phyloP scores from a whole-genome alignment of 2,329 filamentous ascomycete species.

The Alternaria novae-zelandiae region DNA sequence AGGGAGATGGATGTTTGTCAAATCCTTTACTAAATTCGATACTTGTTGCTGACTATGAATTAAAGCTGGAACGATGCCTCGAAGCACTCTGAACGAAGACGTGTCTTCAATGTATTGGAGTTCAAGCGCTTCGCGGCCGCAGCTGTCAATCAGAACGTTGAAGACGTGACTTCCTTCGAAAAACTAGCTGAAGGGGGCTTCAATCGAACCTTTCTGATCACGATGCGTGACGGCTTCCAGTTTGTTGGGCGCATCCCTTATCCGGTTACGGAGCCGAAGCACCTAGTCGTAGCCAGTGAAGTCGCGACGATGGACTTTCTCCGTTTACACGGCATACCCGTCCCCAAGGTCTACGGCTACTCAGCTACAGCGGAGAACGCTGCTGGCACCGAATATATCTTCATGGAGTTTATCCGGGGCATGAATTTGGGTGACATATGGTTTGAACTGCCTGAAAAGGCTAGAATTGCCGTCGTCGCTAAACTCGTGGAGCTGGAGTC shows the following conservation, averaged over 20 bases:
- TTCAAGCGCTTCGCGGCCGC: background rate
- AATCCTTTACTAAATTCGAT: background rate
- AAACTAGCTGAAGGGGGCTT: conserved; percentile 36
- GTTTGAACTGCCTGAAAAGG: conserved; percentile 33
- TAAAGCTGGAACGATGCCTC: background rate
- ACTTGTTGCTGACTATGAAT: background rate
- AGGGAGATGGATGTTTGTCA: background rate
- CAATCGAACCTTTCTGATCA: conserved; percentile 33
- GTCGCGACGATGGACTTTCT: conserved; percentile 49
- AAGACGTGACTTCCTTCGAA: conserved; percentile 1
- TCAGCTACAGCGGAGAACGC: conserved; percentile 45
- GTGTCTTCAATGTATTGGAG: background rate
- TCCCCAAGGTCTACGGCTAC: conserved; percentile 47
- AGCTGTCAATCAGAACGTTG: background rate
- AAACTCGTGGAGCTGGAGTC: conserved; percentile 40
- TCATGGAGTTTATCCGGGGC: conserved; percentile 48
- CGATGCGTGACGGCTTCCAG: conserved; percentile 33
- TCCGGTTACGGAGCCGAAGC: conserved; percentile 27
- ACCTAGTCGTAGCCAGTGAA: conserved; percentile 46
- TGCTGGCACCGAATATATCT: conserved; percentile 49
- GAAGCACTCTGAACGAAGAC: background rate
- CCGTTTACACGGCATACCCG: conserved; percentile 39
- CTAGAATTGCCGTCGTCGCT: conserved; percentile 28
- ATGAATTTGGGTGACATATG: conserved; percentile 41
- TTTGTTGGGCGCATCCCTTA: conserved; percentile 36